A percentile compares a stretch with the other conserved stretches of the same genome.
Conservation (phyloP, 768 basidiomycete genomes). For the Suillus clintonianus region DNA sequence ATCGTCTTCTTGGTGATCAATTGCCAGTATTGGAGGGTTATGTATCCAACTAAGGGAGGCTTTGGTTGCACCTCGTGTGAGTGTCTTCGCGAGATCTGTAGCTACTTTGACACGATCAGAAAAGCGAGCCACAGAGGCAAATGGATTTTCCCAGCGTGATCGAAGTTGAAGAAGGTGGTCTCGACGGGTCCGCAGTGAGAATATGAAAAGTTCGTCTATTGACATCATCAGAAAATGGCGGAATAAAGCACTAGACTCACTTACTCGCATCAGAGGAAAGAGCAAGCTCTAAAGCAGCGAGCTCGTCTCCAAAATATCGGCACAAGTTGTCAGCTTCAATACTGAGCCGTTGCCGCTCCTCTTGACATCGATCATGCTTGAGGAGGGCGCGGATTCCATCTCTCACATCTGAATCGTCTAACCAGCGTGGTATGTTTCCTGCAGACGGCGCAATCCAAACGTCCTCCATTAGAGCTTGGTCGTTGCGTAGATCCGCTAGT, state of each 20-base stretch:
- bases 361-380: constrained; percentile 28
- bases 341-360: constrained; percentile 28
- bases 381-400: constrained; percentile 34
- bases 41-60: no score
- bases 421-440: constrained; percentile 29
- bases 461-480: constrained; percentile 36
- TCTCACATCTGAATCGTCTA: constrained; percentile 31
- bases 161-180: constrained; percentile 17
- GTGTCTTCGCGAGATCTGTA: no score
- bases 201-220: neutral
- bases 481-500: constrained; percentile 16
- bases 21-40: no score
- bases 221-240: neutral
- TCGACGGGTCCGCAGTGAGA: neutral
- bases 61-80: no score
- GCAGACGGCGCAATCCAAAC: constrained; percentile 32
- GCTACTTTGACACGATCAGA: no score
- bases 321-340: constrained; percentile 37
- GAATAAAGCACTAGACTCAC: neutral
- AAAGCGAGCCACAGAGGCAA: no score
- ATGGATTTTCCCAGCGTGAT: no score
- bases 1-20: no score
- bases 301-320: constrained; percentile 34
- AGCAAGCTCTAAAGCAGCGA: constrained; percentile 22
- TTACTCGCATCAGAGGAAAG: constrained; percentile 11